Percentiles rank a stretch among this genome's conserved stretches.
Conservation (phyloP, 306 rosid genomes). For the Phaseolus lunatus region DNA sequence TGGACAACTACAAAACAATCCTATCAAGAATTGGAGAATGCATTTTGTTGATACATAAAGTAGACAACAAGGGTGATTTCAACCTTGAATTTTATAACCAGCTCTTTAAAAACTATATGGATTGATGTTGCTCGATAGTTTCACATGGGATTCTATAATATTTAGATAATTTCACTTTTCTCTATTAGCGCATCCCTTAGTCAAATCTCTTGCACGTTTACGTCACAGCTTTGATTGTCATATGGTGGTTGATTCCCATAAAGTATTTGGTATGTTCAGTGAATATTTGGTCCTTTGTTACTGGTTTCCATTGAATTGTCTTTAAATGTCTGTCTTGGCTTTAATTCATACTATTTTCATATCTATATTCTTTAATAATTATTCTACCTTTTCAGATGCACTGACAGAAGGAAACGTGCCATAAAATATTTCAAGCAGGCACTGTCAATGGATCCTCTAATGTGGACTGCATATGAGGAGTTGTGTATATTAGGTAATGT, state of each 20-base stretch:
- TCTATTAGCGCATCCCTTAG: not conserved
- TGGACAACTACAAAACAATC: not conserved
- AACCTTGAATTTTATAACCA: slow-evolving; percentile 24
- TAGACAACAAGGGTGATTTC: slow-evolving; percentile 32
- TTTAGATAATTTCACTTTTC: slow-evolving; percentile 17
- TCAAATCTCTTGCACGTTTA: not conserved
- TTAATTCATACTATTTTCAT: slow-evolving; percentile 17
- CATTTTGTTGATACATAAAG: not conserved
- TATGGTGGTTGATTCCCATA: slow-evolving; percentile 43
- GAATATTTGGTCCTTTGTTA: slow-evolving; percentile 13
- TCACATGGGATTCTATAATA: not conserved
- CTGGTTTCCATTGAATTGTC: slow-evolving; percentile 27
- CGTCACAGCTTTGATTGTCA: slow-evolving; percentile 16
- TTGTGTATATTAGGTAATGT: slow-evolving; percentile 85
- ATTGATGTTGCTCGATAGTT: slow-evolving; percentile 20
- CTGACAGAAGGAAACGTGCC: slow-evolving; percentile 55
- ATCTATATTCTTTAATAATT: slow-evolving; percentile 21
- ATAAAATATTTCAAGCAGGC: slow-evolving; percentile 55
- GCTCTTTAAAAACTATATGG: slow-evolving; percentile 19
- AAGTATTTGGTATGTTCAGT: slow-evolving; percentile 38
- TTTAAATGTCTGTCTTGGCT: not conserved
- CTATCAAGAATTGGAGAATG: slow-evolving; percentile 2
- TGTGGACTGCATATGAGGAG: slow-evolving; percentile 94
- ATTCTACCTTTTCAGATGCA: slow-evolving; percentile 51
- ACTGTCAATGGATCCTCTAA: slow-evolving; percentile 53